Evolutionary conservation across 306 rosid genomes (phyloP).

Genomic region (Quercus variabilis): DNA sequence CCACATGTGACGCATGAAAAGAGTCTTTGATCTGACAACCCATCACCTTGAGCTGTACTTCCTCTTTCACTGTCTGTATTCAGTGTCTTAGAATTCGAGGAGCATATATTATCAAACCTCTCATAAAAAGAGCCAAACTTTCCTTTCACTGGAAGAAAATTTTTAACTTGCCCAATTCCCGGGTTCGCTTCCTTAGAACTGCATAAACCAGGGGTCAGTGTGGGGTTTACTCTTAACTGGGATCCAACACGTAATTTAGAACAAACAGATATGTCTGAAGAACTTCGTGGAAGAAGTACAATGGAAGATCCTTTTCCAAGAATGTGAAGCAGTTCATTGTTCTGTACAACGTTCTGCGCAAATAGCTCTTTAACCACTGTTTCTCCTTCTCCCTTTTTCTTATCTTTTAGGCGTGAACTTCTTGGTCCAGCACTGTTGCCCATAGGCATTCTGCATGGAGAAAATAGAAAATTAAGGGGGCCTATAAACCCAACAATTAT

Average conservation of each 20-base stretch:
- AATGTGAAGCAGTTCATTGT: conserved; percentile 72
- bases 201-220: conserved; percentile 41
- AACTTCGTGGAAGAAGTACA: conserved; percentile 85
- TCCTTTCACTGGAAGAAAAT: conserved; percentile 53
- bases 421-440: conserved; percentile 65
- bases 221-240: conserved; percentile 47
- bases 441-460: conserved; percentile 55
- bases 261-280: conserved; percentile 71
- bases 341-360: conserved; percentile 66
- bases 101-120: conserved; percentile 31
- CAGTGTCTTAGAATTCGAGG: conserved; percentile 46
- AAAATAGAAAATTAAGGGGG: conserved; percentile 26
- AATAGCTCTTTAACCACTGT: conserved; percentile 81
- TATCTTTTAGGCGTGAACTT: conserved; percentile 92
- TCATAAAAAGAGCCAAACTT: conserved; percentile 46
- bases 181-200: conserved; percentile 45
- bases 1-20: conserved; percentile 98
- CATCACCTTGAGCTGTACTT: conserved; percentile 44
- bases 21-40: conserved; percentile 79
- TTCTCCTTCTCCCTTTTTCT: conserved; percentile 91
- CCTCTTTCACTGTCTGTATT: conserved; percentile 38
- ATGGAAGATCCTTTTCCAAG: conserved; percentile 74
- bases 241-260: conserved; percentile 80
- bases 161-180: conserved; percentile 46
- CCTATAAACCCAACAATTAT: conserved; percentile 3